A percentile compares a stretch with the other conserved stretches of the same genome.
These are phyloP conservation scores for Ganoderma multipileum DNA, from an alignment of 1,284 basidiomycete species.

Conservation along the genomic window DNA sequence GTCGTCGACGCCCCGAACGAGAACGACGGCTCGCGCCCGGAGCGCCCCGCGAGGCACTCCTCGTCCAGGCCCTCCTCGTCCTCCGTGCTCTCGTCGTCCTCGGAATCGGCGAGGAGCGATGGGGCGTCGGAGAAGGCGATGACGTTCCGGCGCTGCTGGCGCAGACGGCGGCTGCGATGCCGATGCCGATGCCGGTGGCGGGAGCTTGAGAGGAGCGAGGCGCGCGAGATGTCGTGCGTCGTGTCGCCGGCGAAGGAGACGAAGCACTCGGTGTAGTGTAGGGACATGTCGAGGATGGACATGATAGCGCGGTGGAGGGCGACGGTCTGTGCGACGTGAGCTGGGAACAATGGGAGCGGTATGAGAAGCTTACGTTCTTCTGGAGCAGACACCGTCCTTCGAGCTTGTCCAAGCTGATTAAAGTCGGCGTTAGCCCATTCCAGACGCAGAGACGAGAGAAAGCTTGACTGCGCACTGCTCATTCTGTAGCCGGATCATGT, in stretches of 20 bases:
- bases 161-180: conserved; percentile 66
- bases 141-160: conserved; percentile 58
- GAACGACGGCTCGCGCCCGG: conserved; percentile 49
- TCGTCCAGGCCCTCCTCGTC: conserved; percentile 45
- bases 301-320: conserved; percentile 69
- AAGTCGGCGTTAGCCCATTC: background rate
- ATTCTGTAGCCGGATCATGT: conserved; percentile 77
- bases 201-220: conserved; percentile 49
- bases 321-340: conserved; percentile 52
- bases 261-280: conserved; percentile 73
- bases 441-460: background rate
- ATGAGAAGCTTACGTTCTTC: conserved; percentile 55
- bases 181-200: conserved; percentile 44
- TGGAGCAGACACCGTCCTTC: conserved; percentile 73
- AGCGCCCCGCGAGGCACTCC: conserved; percentile 34
- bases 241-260: conserved; percentile 64
- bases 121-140: conserved; percentile 57
- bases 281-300: conserved; percentile 75
- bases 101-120: conserved; percentile 45
- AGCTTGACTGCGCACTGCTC: conserved; percentile 63
- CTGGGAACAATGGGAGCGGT: background rate
- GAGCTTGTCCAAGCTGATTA: conserved; percentile 64
- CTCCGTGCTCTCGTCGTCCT: conserved; percentile 43
- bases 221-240: conserved; percentile 64
- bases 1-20: conserved; percentile 46